These are phyloP conservation scores for Quercus bicolor DNA, from an alignment of 306 rosid genomes.

Conservation along the genomic window DNA sequence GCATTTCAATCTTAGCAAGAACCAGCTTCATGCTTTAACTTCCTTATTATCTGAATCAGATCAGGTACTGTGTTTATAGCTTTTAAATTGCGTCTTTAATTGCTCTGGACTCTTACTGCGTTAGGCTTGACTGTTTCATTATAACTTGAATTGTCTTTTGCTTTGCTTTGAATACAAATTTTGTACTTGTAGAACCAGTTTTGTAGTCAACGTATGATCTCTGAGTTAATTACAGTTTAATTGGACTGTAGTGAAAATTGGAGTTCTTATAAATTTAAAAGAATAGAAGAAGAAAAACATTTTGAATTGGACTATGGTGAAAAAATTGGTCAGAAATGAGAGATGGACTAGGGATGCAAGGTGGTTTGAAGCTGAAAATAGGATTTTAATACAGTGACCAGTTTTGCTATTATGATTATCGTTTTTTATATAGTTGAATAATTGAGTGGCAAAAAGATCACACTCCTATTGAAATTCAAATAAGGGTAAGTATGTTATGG, in stretches of 20 bases:
- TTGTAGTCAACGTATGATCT: constrained; percentile 8
- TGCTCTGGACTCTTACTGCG: background rate
- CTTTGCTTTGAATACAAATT: constrained; percentile 9
- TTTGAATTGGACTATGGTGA: constrained; percentile 14
- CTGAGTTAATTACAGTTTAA: constrained; percentile 10
- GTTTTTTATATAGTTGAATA: background rate
- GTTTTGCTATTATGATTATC: background rate
- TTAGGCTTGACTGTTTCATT: constrained; percentile 13
- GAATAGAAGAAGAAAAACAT: background rate
- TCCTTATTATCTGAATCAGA: constrained; percentile 65
- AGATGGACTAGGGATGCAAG: constrained; percentile 5
- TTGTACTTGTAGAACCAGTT: constrained; percentile 1
- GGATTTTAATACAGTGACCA: background rate
- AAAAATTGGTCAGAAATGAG: constrained; percentile 13
- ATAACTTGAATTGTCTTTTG: background rate
- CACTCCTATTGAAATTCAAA: background rate
- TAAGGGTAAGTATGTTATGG: background rate
- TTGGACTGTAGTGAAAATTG: background rate
- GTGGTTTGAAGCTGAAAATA: background rate
- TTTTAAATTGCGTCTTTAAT: constrained; percentile 7
- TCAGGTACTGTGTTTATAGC: constrained; percentile 53
- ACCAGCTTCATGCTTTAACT: constrained; percentile 55
- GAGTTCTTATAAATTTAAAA: background rate
- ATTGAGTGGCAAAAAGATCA: background rate
- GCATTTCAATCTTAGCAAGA: constrained; percentile 64